phyloP scores from a whole-genome alignment of 163 green algal genomes.

The Coccomyxa subellipsoidea region DNA sequence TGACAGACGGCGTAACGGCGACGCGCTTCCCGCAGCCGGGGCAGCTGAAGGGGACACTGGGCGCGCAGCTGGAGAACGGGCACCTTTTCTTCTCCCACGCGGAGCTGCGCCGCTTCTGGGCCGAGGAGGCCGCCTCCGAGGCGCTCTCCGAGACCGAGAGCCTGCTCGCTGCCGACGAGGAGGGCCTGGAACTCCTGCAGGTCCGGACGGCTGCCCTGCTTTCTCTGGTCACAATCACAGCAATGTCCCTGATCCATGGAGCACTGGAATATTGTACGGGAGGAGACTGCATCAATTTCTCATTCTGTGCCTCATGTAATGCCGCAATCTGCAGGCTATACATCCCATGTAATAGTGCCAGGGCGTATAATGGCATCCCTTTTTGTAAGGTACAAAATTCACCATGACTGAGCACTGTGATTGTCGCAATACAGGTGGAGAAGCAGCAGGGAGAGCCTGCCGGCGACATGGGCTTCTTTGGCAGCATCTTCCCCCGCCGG shows the following conservation, averaged over 20 bases:
- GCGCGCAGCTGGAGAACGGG: neutral
- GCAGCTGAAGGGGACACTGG: neutral
- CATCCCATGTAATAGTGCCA: too few relatives aligned
- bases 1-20: neutral
- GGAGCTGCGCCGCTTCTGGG: neutral
- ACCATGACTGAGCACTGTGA: too few relatives aligned
- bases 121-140: neutral
- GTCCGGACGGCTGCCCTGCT: neutral
- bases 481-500: neutral
- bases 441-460: neutral
- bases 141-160: neutral
- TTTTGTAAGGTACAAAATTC: too few relatives aligned
- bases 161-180: neutral
- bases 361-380: too few relatives aligned
- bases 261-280: too few relatives aligned
- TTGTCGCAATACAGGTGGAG: neutral
- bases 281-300: too few relatives aligned
- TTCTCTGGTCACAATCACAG: neutral
- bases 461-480: constrained; percentile 8
- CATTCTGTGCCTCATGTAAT: too few relatives aligned
- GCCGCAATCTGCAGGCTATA: too few relatives aligned
- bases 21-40: neutral
- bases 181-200: neutral
- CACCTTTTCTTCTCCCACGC: neutral
- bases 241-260: too few relatives aligned